Base-by-base conservation (phyloP, 805 yeast species). In the Saccharomycopsis sp. region DNA sequence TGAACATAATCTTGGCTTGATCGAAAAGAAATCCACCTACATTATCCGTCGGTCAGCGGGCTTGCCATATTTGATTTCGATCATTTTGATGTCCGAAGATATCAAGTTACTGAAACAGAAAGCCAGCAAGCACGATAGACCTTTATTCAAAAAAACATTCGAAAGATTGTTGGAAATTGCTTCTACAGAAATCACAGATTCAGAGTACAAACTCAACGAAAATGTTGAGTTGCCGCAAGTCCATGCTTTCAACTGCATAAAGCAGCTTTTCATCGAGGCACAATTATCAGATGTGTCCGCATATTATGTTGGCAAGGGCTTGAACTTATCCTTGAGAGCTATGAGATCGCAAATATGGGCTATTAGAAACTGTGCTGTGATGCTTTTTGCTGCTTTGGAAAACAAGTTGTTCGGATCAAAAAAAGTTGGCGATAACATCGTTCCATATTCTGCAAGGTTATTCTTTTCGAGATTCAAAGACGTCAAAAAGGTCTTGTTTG, bases 21-120 rank as follows among this genome's bases (percentile, higher is more conserved):
- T 89, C 24, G 77, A 78, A 60, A 74, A 74, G 0, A 81, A 79
- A 64, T 75, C 86, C 0, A 91, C 89, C 64, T 79, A 80, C 51
- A 86, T 91, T 54, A 87, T 96, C 0, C 79, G 98, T 67, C 76
- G 98, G 62, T 91, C 97, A 1, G 98, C 97, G 1, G 97, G 98
- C 0, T 71, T 94, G 16, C 98, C 98, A 1, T 85, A 75, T 64
- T 73, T 92, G 55, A 75, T 92, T 14, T 79, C 94, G 1, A 94
- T 88, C 0, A 79, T 89, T 16, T 73, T 91, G n/a, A 75, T 82
- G 1, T 80, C 90, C 0, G 77, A 73, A 34, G 65, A 64, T 1
- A 34, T 50, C 18, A 24, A 20, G 20, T 24, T 51, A 4, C 24
- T 20, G 24, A 23, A 50, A n/a, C 51, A 24, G 18, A 53, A 34